phyloP scores from a whole-genome alignment of 2,329 filamentous ascomycete genomes.

The Cercospora nicotianae region DNA sequence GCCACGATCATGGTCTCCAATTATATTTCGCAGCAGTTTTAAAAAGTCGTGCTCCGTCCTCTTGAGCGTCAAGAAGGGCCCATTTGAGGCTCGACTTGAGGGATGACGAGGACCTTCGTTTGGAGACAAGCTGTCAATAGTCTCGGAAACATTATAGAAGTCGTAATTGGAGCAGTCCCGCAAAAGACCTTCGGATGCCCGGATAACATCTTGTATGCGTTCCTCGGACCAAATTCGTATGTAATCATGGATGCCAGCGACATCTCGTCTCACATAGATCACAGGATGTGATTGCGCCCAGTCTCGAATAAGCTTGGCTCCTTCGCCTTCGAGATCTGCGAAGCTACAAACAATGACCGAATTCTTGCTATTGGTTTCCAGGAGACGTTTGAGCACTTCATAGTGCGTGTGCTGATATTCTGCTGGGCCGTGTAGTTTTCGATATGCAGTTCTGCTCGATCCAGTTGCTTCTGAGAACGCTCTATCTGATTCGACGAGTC shows the following conservation, averaged over 20 bases:
- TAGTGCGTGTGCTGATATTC: conserved; percentile 66
- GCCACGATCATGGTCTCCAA: conserved; percentile 53
- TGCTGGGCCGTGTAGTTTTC: conserved; percentile 60
- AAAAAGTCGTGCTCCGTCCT: conserved; percentile 68
- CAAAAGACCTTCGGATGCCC: conserved; percentile 59
- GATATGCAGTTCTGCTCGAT: conserved; percentile 62
- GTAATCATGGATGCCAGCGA: conserved; percentile 63
- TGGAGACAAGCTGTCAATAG: conserved; percentile 31
- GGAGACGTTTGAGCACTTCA: conserved; percentile 60
- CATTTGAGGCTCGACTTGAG: conserved; percentile 41
- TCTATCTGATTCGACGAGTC: conserved; percentile 67
- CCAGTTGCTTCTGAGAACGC: conserved; percentile 66
- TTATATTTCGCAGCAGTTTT: conserved; percentile 64
- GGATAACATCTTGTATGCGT: conserved; percentile 60
- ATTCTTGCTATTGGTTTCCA: conserved; percentile 59
- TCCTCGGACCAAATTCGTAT: conserved; percentile 55
- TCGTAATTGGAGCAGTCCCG: conserved; percentile 70
- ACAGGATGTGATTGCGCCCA: conserved; percentile 67
- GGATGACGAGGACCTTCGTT: conserved; percentile 21
- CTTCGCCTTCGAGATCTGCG: conserved; percentile 65
- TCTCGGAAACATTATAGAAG: conserved; percentile 72
- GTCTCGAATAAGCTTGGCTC: conserved; percentile 60
- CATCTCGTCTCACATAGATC: conserved; percentile 67
- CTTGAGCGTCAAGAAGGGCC: conserved; percentile 67
- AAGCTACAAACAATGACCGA: conserved; percentile 71